These are phyloP conservation scores for Lactarius psammicola DNA, from an alignment of 768 basidiomycete genomes.

Conservation along the genomic window DNA sequence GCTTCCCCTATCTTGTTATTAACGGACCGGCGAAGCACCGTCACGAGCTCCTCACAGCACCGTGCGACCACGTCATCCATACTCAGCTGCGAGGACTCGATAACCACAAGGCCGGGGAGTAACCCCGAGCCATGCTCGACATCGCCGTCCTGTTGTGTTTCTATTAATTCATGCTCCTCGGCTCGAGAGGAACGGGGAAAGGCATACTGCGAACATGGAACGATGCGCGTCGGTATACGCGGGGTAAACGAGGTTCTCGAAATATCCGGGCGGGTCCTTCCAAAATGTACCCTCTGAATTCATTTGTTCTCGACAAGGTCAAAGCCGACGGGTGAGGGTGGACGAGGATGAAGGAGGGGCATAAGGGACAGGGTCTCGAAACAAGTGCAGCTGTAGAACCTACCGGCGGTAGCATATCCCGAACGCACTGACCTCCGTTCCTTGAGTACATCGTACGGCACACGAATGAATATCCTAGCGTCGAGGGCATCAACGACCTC, in stretches of 20 bases:
- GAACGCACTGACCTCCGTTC: constrained; percentile 73
- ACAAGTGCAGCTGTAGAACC: constrained; percentile 29
- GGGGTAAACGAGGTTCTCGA: constrained; percentile 93
- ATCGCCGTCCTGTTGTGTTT: constrained; percentile 47
- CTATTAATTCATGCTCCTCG: background rate
- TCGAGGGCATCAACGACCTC: constrained; percentile 72
- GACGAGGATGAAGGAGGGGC: constrained; percentile 7
- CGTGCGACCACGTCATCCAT: constrained; percentile 62
- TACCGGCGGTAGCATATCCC: constrained; percentile 90
- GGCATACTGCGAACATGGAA: constrained; percentile 54
- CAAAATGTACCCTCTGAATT: constrained; percentile 87
- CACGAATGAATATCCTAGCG: constrained; percentile 79
- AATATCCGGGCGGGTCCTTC: constrained; percentile 87
- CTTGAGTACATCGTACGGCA: constrained; percentile 72
- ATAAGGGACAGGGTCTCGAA: background rate
- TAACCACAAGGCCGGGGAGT: constrained; percentile 52
- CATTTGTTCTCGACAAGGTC: constrained; percentile 61
- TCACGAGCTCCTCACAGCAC: constrained; percentile 50
- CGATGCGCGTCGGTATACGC: constrained; percentile 83
- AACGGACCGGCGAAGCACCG: constrained; percentile 21
- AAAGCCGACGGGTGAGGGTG: constrained; percentile 29
- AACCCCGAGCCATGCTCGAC: constrained; percentile 65
- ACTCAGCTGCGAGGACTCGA: constrained; percentile 54
- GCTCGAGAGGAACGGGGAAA: background rate
- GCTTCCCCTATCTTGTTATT: background rate